Percentiles rank a stretch among this genome's conserved stretches.
phyloP scores from a whole-genome alignment of 2,329 filamentous ascomycete species.

The Curvularia lunata region DNA sequence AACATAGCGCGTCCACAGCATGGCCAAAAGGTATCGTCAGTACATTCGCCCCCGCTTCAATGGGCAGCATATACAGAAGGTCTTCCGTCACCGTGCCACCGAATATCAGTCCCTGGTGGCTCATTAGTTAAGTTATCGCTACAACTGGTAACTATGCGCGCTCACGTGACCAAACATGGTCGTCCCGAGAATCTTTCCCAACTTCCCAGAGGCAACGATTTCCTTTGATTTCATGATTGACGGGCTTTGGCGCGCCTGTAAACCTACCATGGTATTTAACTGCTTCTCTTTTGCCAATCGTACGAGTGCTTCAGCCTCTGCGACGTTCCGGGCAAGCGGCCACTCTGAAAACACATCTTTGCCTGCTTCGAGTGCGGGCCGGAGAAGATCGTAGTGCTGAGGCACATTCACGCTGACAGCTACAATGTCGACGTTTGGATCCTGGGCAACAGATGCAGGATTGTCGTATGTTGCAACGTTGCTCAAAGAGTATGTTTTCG shows the following conservation, averaged over 20 bases:
- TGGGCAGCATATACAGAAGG: constrained; percentile 58
- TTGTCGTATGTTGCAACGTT: constrained; percentile 53
- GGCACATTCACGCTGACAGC: constrained; percentile 55
- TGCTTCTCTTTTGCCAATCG: constrained; percentile 51
- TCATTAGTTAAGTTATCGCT: background rate
- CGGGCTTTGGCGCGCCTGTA: constrained; percentile 55
- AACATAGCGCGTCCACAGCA: constrained; percentile 40
- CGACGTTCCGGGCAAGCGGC: constrained; percentile 53
- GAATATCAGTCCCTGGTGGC: constrained; percentile 27
- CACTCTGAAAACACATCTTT: constrained; percentile 59
- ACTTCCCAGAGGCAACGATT: constrained; percentile 51
- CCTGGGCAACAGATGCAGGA: constrained; percentile 53
- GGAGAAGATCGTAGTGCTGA: constrained; percentile 52
- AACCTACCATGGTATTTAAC: constrained; percentile 55
- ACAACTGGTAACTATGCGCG: background rate
- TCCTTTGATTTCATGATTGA: constrained; percentile 52
- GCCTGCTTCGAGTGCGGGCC: constrained; percentile 51
- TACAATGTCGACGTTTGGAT: constrained; percentile 57
- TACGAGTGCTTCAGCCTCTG: constrained; percentile 54
- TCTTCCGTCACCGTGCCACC: constrained; percentile 21
- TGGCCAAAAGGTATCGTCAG: constrained; percentile 52
- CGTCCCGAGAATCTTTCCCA: constrained; percentile 53
- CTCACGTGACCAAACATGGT: constrained; percentile 38
- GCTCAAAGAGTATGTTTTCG: constrained; percentile 46
- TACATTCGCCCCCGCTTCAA: constrained; percentile 54